phyloP scores from a whole-genome alignment of 2,329 filamentous ascomycete genomes.

The Talaromyces amestolkiae region DNA sequence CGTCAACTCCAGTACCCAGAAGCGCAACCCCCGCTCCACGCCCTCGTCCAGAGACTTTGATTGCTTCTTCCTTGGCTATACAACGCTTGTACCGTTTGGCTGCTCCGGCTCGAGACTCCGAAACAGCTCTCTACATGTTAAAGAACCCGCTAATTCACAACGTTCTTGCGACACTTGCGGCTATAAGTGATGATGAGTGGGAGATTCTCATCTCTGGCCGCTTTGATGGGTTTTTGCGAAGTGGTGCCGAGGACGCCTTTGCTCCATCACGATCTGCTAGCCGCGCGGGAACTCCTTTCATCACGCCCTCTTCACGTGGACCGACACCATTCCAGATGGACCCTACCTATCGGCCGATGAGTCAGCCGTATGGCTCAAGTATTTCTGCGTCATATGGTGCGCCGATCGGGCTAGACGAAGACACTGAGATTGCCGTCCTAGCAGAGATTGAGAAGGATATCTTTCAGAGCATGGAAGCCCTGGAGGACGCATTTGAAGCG shows the following conservation, averaged over 20 bases:
- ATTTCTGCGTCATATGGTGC: constrained; percentile 61
- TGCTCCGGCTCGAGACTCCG: constrained; percentile 74
- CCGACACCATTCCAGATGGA: constrained; percentile 33
- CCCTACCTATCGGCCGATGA: constrained; percentile 43
- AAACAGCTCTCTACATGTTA: constrained; percentile 80
- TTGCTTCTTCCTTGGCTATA: constrained; percentile 72
- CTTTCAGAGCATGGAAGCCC: constrained; percentile 86
- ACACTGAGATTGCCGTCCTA: constrained; percentile 84
- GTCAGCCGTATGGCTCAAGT: constrained; percentile 37
- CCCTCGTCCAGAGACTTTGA: constrained; percentile 68
- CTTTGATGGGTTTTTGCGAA: constrained; percentile 94
- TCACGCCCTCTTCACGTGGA: constrained; percentile 35
- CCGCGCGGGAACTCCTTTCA: constrained; percentile 35
- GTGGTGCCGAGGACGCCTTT: constrained; percentile 68
- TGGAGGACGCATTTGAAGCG: constrained; percentile 90
- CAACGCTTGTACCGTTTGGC: constrained; percentile 79
- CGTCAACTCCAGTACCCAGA: constrained; percentile 59
- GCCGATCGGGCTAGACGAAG: constrained; percentile 86
- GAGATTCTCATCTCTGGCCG: constrained; percentile 90
- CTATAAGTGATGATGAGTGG: constrained; percentile 92
- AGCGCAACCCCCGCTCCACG: constrained; percentile 61
- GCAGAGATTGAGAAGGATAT: constrained; percentile 93
- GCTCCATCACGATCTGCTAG: constrained; percentile 39
- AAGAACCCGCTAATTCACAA: constrained; percentile 80
- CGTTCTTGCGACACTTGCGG: constrained; percentile 79